These are phyloP conservation scores for Zelopaecilomyces penicillatus DNA, from an alignment of 2,329 filamentous ascomycete genomes.

Conservation along the genomic window DNA sequence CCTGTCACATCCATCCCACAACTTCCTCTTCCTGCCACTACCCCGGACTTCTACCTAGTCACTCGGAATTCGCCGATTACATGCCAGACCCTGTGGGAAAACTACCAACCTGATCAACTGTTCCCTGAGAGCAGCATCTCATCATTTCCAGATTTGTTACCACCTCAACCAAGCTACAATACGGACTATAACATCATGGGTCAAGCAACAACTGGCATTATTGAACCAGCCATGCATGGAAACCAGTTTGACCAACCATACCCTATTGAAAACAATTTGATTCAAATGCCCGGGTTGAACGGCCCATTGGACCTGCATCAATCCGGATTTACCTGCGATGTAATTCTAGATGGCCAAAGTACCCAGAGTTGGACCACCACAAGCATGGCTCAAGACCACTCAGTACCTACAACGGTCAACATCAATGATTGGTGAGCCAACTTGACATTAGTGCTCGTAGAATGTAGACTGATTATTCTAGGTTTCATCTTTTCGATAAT, in stretches of 20 bases:
- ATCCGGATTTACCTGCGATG: conserved; percentile 49
- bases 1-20: conserved; percentile 89
- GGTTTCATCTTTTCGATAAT: conserved; percentile 82
- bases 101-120: conserved; percentile 93
- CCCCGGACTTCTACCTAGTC: conserved; percentile 88
- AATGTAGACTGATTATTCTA: conserved; percentile 21
- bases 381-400: conserved; percentile 65
- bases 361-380: conserved; percentile 90
- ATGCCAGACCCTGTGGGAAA: conserved; percentile 92
- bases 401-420: conserved; percentile 86
- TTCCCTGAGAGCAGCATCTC: conserved; percentile 82
- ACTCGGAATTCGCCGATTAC: conserved; percentile 90
- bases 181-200: conserved; percentile 63
- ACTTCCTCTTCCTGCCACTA: conserved; percentile 80
- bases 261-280: conserved; percentile 28
- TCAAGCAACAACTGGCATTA: conserved; percentile 35
- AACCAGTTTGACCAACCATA: conserved; percentile 28
- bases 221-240: conserved; percentile 15
- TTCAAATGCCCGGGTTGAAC: conserved; percentile 39
- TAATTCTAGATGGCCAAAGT: conserved; percentile 50
- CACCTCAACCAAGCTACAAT: conserved; percentile 48
- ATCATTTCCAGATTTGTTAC: conserved; percentile 61
- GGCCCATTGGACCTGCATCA: conserved; percentile 45
- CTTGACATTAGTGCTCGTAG: not conserved
- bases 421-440: conserved; percentile 87